These are phyloP conservation scores for Fraxinus latifolia DNA, from an alignment of 305 asterid species.

Conservation along the genomic window DNA sequence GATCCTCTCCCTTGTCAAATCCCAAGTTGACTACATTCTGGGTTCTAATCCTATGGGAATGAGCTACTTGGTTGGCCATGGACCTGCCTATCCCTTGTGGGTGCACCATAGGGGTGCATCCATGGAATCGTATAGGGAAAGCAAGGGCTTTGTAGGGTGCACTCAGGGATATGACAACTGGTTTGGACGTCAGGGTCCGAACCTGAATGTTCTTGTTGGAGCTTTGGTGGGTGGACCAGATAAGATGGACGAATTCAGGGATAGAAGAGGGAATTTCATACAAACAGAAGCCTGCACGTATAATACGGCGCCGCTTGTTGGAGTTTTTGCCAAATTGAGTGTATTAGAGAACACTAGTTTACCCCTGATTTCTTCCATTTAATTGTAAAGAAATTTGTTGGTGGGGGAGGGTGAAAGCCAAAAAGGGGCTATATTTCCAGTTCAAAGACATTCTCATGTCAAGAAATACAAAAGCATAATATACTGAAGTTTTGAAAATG, in stretches of 20 bases:
- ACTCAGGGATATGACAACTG: constrained; percentile 77
- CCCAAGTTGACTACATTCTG: constrained; percentile 71
- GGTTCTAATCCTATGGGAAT: constrained; percentile 70
- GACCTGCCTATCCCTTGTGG: constrained; percentile 47
- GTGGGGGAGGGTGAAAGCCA: background rate
- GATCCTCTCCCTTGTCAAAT: constrained; percentile 49
- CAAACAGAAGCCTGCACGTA: constrained; percentile 94
- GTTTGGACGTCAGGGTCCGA: constrained; percentile 50
- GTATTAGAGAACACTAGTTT: constrained; percentile 13
- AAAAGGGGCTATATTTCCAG: background rate
- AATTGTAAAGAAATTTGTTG: background rate
- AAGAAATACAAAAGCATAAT: background rate
- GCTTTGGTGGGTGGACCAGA: constrained; percentile 88
- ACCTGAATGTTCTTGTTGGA: constrained; percentile 67
- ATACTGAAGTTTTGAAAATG: background rate
- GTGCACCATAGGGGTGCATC: constrained; percentile 89
- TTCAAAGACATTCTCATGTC: background rate
- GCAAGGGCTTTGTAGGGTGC: constrained; percentile 65
- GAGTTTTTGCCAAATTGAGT: constrained; percentile 62
- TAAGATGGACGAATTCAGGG: constrained; percentile 44
- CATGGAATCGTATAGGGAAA: constrained; percentile 47
- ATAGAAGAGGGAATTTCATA: constrained; percentile 60
- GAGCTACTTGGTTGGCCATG: constrained; percentile 83
- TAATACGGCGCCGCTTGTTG: constrained; percentile 77
- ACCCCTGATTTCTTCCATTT: constrained; percentile 29